Evolutionary conservation across 2,329 filamentous ascomycete species (phyloP).

Genomic region (Sarocladium strictum): DNA sequence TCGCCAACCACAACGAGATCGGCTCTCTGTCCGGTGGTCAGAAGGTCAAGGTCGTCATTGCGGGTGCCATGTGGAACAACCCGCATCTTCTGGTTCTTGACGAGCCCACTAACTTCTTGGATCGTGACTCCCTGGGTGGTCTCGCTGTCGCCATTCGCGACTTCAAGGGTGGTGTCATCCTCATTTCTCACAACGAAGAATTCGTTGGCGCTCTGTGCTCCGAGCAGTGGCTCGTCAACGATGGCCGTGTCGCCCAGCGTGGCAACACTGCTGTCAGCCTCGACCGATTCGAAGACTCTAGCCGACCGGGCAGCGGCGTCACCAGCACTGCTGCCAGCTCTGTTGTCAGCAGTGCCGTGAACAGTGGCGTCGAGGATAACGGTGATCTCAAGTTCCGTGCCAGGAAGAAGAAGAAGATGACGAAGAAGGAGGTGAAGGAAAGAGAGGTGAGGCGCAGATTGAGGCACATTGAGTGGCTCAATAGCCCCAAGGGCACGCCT

Average conservation of each 20-base stretch:
- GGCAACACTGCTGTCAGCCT: constrained; percentile 67
- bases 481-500: constrained; percentile 78
- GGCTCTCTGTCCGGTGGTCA: constrained; percentile 92
- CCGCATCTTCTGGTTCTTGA: constrained; percentile 95
- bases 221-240: constrained; percentile 92
- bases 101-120: constrained; percentile 98
- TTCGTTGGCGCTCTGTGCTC: constrained; percentile 94
- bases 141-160: constrained; percentile 96
- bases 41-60: constrained; percentile 98
- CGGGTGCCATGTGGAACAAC: constrained; percentile 98
- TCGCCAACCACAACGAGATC: constrained; percentile 98
- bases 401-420: constrained; percentile 98
- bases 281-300: constrained; percentile 82
- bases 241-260: constrained; percentile 81
- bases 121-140: constrained; percentile 93
- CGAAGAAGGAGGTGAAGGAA: constrained; percentile 93
- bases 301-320: constrained; percentile 52
- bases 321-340: constrained; percentile 52
- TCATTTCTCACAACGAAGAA: constrained; percentile 99
- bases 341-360: constrained; percentile 55
- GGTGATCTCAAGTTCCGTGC: constrained; percentile 79
- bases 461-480: constrained; percentile 80
- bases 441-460: constrained; percentile 79
- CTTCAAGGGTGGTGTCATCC: constrained; percentile 96
- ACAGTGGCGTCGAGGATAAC: constrained; percentile 79